Conservation (phyloP, 2,329 filamentous ascomycete species). For the Aureobasidium sp. region DNA sequence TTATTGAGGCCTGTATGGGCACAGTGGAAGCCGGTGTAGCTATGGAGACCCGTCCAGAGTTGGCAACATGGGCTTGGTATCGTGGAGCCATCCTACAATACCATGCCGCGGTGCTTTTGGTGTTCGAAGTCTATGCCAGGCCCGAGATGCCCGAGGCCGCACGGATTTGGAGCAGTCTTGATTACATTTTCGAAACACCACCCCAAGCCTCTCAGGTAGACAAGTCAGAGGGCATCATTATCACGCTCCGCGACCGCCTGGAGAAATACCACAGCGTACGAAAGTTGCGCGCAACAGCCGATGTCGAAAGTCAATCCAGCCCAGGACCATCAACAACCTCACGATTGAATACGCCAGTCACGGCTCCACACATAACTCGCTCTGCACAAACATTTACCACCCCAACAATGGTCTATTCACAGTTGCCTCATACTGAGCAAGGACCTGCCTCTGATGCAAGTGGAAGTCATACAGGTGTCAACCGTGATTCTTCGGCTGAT, state of each 20-base stretch:
- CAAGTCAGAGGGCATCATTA: slow-evolving; percentile 53
- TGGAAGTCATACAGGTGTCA: slow-evolving; percentile 17
- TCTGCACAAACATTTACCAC: slow-evolving; percentile 7
- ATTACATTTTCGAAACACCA: slow-evolving; percentile 61
- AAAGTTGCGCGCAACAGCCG: slow-evolving; percentile 31
- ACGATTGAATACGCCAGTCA: not conserved
- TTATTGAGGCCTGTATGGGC: slow-evolving; percentile 51
- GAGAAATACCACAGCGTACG: slow-evolving; percentile 51
- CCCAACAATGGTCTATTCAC: slow-evolving; percentile 8
- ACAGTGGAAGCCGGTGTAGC: slow-evolving; percentile 47
- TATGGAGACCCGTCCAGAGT: slow-evolving; percentile 43
- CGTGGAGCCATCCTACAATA: slow-evolving; percentile 62
- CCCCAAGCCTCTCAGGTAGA: slow-evolving; percentile 41
- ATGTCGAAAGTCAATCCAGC: slow-evolving; percentile 5
- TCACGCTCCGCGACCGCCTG: slow-evolving; percentile 53
- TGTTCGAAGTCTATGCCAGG: slow-evolving; percentile 56
- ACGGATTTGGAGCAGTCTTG: slow-evolving; percentile 61
- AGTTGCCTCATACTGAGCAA: not conserved
- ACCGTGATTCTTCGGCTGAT: slow-evolving; percentile 17
- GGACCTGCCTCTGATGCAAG: slow-evolving; percentile 17
- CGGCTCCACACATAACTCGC: slow-evolving; percentile 1
- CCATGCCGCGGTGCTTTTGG: slow-evolving; percentile 59
- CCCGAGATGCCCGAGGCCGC: slow-evolving; percentile 50
- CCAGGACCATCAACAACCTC: not conserved
- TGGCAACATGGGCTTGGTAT: slow-evolving; percentile 61